These are phyloP conservation scores for Colletotrichum gigasporum DNA, from an alignment of 2,329 filamentous ascomycete genomes.

Conservation along the genomic window DNA sequence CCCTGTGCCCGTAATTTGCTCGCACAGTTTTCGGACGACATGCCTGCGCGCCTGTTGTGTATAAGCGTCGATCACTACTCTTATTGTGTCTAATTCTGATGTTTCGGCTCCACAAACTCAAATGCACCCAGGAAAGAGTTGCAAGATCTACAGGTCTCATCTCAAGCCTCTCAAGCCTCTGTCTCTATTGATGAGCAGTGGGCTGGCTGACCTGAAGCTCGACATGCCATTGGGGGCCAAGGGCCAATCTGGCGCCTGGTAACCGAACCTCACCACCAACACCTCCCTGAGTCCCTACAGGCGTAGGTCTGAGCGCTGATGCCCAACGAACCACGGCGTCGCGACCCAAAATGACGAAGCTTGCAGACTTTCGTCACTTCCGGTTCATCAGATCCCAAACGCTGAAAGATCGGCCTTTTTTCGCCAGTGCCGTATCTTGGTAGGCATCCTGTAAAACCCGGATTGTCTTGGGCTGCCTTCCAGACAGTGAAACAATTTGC, in stretches of 20 bases:
- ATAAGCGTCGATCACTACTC: slow-evolving; percentile 21
- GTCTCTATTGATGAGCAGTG: slow-evolving; percentile 3
- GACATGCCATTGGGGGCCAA: slow-evolving; percentile 14
- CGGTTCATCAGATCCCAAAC: not conserved
- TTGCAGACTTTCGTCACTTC: not conserved
- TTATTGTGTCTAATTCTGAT: not conserved
- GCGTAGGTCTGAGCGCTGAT: slow-evolving; percentile 16
- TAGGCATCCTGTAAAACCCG: not conserved
- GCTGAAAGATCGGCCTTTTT: slow-evolving; percentile 5
- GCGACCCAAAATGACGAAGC: slow-evolving; percentile 9
- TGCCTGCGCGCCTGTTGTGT: slow-evolving; percentile 11
- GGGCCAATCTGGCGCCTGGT: not conserved
- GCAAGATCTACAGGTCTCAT: slow-evolving; percentile 30
- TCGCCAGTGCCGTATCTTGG: slow-evolving; percentile 1
- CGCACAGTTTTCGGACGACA: slow-evolving; percentile 16
- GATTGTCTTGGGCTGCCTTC: not conserved
- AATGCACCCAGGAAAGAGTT: slow-evolving; percentile 13
- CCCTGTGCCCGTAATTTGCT: slow-evolving; percentile 22
- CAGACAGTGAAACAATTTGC: slow-evolving; percentile 6
- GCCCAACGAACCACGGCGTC: slow-evolving; percentile 15
- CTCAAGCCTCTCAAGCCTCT: slow-evolving; percentile 24
- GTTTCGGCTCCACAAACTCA: slow-evolving; percentile 26
- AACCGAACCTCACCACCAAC: not conserved
- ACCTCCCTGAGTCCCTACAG: not conserved
- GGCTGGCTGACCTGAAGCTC: not conserved